Percentiles rank a stretch among this genome's conserved stretches.
phyloP scores from a whole-genome alignment of 164 flowering plant genomes.

The Taxillus chinensis region DNA sequence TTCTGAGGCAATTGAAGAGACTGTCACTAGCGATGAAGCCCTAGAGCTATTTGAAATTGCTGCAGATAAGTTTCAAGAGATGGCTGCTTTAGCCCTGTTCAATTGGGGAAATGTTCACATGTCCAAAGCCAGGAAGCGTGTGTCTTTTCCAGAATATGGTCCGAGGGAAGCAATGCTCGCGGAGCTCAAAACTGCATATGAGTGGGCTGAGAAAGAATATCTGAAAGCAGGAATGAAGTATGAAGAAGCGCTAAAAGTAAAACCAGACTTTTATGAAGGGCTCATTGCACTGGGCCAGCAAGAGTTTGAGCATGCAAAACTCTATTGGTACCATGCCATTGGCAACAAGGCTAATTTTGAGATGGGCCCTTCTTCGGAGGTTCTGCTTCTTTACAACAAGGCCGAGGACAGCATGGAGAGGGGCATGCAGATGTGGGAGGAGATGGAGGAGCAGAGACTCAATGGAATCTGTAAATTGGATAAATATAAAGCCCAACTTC shows the following conservation, averaged over 20 bases:
- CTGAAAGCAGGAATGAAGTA: conserved; percentile 1
- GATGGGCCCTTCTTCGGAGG: not conserved
- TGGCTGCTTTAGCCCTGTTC: conserved; percentile 7
- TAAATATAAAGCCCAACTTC: conserved; percentile 2
- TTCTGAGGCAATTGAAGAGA: conserved; percentile 5
- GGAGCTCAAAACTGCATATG: conserved; percentile 1
- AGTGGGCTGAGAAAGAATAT: conserved; percentile 1
- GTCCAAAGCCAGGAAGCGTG: conserved; percentile 5
- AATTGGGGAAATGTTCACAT: conserved; percentile 9
- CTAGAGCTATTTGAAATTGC: conserved; percentile 6
- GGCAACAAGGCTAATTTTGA: not conserved
- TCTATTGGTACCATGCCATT: conserved; percentile 6
- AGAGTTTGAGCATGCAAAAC: conserved; percentile 6
- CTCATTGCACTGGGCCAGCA: conserved; percentile 4
- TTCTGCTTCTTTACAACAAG: conserved; percentile 4
- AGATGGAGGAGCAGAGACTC: conserved; percentile 6
- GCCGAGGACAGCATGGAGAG: conserved; percentile 7
- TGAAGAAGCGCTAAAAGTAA: conserved; percentile 6
- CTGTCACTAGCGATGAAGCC: conserved; percentile 3
- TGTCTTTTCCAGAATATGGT: not conserved
- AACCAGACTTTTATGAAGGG: conserved; percentile 6
- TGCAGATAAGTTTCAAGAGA: conserved; percentile 4
- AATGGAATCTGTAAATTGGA: conserved; percentile 2
- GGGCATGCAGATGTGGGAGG: conserved; percentile 8
- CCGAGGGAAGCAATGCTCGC: conserved; percentile 3